phyloP scores from a whole-genome alignment of 2,329 filamentous ascomycete genomes.

The Pseudocercospora musae region DNA sequence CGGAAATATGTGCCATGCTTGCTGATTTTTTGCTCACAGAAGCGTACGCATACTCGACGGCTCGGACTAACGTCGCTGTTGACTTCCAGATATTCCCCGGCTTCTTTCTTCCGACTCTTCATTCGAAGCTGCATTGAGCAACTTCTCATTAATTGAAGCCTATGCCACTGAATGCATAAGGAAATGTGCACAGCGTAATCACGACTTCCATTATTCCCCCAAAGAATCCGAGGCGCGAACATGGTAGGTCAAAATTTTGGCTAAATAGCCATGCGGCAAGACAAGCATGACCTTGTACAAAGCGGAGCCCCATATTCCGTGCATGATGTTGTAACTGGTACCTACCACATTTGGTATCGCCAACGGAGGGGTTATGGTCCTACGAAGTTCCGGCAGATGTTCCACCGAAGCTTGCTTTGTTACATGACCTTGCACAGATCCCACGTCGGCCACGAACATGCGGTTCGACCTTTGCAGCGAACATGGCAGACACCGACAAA shows the following conservation, averaged over 20 bases:
- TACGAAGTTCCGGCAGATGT: neutral
- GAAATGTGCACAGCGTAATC: neutral
- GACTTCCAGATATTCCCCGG: neutral
- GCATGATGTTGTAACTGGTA: neutral
- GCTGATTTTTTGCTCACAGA: neutral
- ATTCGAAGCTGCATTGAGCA: neutral
- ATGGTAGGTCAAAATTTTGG: neutral
- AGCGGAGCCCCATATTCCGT: neutral
- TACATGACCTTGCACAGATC: neutral
- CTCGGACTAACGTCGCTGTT: neutral
- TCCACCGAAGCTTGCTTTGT: neutral
- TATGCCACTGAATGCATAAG: neutral
- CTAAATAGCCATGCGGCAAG: neutral
- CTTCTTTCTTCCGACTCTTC: neutral
- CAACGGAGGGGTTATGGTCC: neutral
- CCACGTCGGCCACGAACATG: neutral
- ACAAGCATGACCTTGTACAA: conserved; percentile 1
- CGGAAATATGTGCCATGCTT: neutral
- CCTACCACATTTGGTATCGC: neutral
- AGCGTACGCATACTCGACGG: neutral
- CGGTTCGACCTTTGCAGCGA: neutral
- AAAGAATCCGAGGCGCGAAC: neutral
- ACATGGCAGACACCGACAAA: neutral
- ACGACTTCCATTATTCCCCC: neutral
- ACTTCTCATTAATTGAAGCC: neutral